Conservation (phyloP, 495 filamentous ascomycete genomes). For the Rusavskia elegans region DNA sequence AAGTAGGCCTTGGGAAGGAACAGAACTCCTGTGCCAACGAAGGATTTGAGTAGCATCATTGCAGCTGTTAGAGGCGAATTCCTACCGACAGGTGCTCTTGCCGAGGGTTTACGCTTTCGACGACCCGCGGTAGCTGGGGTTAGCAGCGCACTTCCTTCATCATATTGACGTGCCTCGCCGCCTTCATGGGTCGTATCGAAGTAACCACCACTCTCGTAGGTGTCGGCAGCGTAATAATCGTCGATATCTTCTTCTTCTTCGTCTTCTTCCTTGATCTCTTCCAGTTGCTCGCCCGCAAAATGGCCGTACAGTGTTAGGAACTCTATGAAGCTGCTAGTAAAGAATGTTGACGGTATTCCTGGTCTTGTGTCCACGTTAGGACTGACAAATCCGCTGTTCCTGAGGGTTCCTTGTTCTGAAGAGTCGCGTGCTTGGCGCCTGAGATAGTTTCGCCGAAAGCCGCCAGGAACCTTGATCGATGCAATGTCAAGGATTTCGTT, state of each 20-base stretch:
- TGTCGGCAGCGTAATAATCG: constrained; percentile 67
- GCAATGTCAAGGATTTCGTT: constrained; percentile 67
- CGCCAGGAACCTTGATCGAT: constrained; percentile 79
- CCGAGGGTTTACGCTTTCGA: constrained; percentile 54
- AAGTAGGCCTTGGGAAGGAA: constrained; percentile 87
- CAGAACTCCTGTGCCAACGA: constrained; percentile 93
- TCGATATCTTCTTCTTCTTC: constrained; percentile 41
- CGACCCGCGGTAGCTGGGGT: constrained; percentile 45
- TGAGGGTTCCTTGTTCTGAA: constrained; percentile 24
- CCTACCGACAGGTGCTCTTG: constrained; percentile 50
- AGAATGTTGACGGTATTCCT: constrained; percentile 40
- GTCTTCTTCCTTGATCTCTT: constrained; percentile 77
- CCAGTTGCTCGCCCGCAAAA: constrained; percentile 89
- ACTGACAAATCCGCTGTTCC: constrained; percentile 16
- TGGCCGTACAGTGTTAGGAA: constrained; percentile 91
- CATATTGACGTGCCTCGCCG: constrained; percentile 47
- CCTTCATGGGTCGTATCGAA: constrained; percentile 22
- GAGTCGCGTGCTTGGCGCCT: constrained; percentile 50
- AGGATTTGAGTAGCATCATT: constrained; percentile 81
- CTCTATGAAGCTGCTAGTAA: constrained; percentile 86
- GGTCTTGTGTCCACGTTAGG: constrained; percentile 19
- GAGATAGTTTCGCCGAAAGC: constrained; percentile 80
- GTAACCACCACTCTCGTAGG: constrained; percentile 29
- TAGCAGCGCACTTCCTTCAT: constrained; percentile 70
- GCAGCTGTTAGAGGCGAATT: constrained; percentile 59